Evolutionary conservation across 805 yeast genomes (phyloP), one percentile per base, ranked within the genome.

Genomic region (Blastobotrys robertii): DNA sequence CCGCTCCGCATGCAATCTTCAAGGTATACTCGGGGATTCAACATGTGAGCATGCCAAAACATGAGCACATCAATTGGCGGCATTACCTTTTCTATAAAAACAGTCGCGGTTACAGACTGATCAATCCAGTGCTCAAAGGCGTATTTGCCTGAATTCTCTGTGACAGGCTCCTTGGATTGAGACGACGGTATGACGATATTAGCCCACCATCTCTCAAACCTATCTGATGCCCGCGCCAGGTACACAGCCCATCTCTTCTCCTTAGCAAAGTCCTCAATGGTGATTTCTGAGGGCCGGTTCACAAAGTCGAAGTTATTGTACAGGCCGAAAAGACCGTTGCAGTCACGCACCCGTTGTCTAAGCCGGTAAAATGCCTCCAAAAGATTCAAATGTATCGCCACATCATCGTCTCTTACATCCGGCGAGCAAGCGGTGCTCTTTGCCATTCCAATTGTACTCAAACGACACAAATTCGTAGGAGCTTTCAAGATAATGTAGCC

Each of bases 1-100:
- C 44, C 41, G 7, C 14, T 9, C 8, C 51, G 46, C 10, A 48
- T 22, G 30, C 50, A 45, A 34, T 52, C 56, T 19, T 49, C 51
- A 38, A 51, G 40, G 35, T 43, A 51, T 8, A 43, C 43, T 13
- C 39, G 38, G n/a, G 56, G 56, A 39, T 51, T 51, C 41, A 51
- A 44, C 47, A 51, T 39, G 25, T 45, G 51, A 3, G 55, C 41
- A 38, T 52, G 56, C 55, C 55, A 52, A 8, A 52, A 47, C 56
- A 52, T 52, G n/a, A 52, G 41, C 25, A 52, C 51, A 36, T 52
- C 56, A 10, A 50, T 4, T 2, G 55, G 54, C 14, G 54, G 52
- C 38, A 51, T 15, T 8, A 19, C n/a, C n/a, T 19, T 10, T 8
- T n/a, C 11, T 13, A 30, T 5, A 7, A 14, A 12, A 10, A 30